phyloP scores from a whole-genome alignment of 352 stramenopile species.

The Blastocystis sp. region DNA sequence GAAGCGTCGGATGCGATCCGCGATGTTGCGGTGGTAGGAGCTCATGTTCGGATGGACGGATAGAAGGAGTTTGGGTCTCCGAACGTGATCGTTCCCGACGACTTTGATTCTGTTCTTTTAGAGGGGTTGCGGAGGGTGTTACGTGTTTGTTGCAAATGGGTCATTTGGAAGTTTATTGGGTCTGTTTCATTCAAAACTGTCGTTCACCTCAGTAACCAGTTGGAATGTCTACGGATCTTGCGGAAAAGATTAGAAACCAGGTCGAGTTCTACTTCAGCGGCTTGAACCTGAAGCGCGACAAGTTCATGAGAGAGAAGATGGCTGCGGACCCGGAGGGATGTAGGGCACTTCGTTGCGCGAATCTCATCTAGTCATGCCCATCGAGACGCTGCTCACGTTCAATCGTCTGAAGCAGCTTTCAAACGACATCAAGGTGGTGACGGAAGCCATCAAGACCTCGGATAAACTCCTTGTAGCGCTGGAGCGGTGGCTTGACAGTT shows the following conservation, averaged over 20 bases:
- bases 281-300: conserved; percentile 45
- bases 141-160: background rate
- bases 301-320: conserved; percentile 55
- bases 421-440: conserved; percentile 25
- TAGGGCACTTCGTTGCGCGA: background rate
- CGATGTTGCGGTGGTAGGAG: background rate
- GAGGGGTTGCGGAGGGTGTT: background rate
- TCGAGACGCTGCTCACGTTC: conserved; percentile 50
- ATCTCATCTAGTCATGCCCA: conserved; percentile 15
- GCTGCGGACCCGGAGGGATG: conserved; percentile 37
- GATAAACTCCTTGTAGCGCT: conserved; percentile 24
- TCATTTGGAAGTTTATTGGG: background rate
- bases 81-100: background rate
- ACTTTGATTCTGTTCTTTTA: conserved; percentile 38
- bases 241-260: conserved; percentile 42
- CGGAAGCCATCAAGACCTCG: conserved; percentile 43
- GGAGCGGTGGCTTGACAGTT: background rate
- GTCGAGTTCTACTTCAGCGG: conserved; percentile 56
- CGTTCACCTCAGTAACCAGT: background rate
- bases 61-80: conserved; percentile 26
- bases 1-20: background rate
- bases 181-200: background rate
- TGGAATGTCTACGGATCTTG: conserved; percentile 39
- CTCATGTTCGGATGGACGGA: background rate
- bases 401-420: conserved; percentile 55